A percentile compares a stretch with the other conserved stretches of the same genome.
phyloP scores from a whole-genome alignment of 129 eudicot genomes.

The Logfia minima region DNA sequence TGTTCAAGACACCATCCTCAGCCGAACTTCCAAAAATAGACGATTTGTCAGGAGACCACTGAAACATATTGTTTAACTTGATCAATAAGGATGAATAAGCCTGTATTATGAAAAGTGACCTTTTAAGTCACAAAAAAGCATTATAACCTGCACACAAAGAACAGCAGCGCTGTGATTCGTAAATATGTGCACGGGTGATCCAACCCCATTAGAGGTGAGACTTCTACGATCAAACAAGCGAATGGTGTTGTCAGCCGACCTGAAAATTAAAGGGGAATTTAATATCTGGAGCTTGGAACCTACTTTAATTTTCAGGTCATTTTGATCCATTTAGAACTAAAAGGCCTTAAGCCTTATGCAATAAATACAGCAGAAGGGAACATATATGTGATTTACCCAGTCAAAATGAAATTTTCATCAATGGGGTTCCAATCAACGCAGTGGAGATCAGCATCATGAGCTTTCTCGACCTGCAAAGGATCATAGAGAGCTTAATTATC shows the following conservation, averaged over 20 bases:
- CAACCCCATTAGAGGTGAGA: conserved; percentile 81
- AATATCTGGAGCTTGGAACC: background rate
- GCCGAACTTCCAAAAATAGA: conserved; percentile 85
- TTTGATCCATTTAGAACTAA: background rate
- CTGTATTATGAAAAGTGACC: background rate
- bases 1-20: conserved; percentile 66
- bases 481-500: background rate
- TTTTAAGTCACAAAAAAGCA: background rate
- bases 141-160: conserved; percentile 83
- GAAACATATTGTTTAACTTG: conserved; percentile 22
- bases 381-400: conserved; percentile 57
- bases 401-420: conserved; percentile 74
- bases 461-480: conserved; percentile 76
- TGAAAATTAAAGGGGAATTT: conserved; percentile 23
- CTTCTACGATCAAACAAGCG: conserved; percentile 91
- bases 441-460: conserved; percentile 90
- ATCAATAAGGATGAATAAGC: conserved; percentile 14
- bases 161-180: conserved; percentile 85
- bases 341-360: background rate
- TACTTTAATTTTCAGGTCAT: background rate
- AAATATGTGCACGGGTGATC: conserved; percentile 79
- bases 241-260: conserved; percentile 88
- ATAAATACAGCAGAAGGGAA: background rate
- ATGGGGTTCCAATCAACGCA: conserved; percentile 98
- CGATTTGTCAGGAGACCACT: conserved; percentile 69